Conservation (phyloP, 768 basidiomycete species). For the Leccinum barrowsii region DNA sequence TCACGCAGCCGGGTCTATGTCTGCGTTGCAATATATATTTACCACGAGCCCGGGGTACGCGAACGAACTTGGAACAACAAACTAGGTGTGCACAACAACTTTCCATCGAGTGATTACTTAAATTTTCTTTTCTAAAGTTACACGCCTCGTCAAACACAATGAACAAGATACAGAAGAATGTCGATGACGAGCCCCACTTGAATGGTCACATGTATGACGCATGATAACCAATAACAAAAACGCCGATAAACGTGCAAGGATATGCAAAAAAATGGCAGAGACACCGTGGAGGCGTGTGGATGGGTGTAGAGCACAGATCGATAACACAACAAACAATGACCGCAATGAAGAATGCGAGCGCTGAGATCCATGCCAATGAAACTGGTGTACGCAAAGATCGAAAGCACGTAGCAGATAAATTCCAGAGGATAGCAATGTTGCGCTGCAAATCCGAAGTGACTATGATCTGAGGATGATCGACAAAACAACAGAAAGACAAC, state of each 20-base stretch:
- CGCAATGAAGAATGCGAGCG: constrained; percentile 12
- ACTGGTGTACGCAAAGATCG: constrained; percentile 21
- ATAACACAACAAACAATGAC: constrained; percentile 16
- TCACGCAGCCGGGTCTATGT: too few species aligned
- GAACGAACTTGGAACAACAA: too few species aligned
- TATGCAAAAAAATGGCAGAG: constrained; percentile 24
- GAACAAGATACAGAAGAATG: not conserved
- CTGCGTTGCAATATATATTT: too few species aligned
- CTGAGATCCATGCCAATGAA: constrained; percentile 16
- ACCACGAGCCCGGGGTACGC: too few species aligned
- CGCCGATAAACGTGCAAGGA: too few species aligned
- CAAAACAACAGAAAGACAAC: constrained; percentile 20
- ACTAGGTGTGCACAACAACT: too few species aligned
- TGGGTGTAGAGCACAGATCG: constrained; percentile 17
- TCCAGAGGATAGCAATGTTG: constrained; percentile 20
- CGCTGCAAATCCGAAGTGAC: constrained; percentile 4
- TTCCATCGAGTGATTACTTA: not conserved
- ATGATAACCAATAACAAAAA: not conserved
- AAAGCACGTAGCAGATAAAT: constrained; percentile 23
- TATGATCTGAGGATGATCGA: constrained; percentile 6
- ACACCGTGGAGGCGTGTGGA: constrained; percentile 8
- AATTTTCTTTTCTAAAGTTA: not conserved
- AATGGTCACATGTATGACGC: not conserved
- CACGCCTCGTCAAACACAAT: not conserved
- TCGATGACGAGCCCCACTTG: not conserved